Conservation (phyloP, 371 early-diverging fungal species). For the Apophysomyces variabilis region DNA sequence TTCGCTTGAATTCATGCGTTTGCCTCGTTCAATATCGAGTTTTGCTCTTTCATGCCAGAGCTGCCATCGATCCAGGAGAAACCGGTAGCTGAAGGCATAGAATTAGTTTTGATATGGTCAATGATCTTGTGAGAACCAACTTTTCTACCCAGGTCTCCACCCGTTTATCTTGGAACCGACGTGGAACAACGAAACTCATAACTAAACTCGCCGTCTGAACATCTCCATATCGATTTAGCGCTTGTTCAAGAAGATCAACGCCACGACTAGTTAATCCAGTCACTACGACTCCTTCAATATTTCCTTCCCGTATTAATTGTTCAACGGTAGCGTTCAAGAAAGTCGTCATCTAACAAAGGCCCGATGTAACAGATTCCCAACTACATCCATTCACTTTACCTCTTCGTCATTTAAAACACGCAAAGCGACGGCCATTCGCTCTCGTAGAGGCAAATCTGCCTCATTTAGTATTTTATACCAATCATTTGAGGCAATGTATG, state of each 20-base stretch:
- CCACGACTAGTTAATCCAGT: slow-evolving; percentile 74
- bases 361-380: neutral
- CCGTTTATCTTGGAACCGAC: slow-evolving; percentile 63
- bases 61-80: slow-evolving; percentile 88
- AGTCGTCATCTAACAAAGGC: slow-evolving; percentile 43
- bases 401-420: slow-evolving; percentile 76
- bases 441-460: slow-evolving; percentile 64
- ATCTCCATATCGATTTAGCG: slow-evolving; percentile 87
- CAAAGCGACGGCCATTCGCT: slow-evolving; percentile 80
- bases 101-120: neutral
- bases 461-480: slow-evolving; percentile 75
- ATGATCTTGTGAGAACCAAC: slow-evolving; percentile 29
- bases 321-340: slow-evolving; percentile 59
- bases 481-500: slow-evolving; percentile 74
- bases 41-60: slow-evolving; percentile 82
- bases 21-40: slow-evolving; percentile 88
- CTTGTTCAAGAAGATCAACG: slow-evolving; percentile 72
- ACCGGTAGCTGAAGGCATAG: slow-evolving; percentile 67
- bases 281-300: slow-evolving; percentile 75
- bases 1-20: slow-evolving; percentile 59
- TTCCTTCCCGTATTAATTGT: slow-evolving; percentile 57
- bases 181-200: slow-evolving; percentile 64
- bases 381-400: slow-evolving; percentile 29
- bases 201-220: slow-evolving; percentile 87
- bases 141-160: slow-evolving; percentile 83